These are phyloP conservation scores for Cyclotella cryptica DNA, from an alignment of 108 stramenopile species.

Conservation along the genomic window DNA sequence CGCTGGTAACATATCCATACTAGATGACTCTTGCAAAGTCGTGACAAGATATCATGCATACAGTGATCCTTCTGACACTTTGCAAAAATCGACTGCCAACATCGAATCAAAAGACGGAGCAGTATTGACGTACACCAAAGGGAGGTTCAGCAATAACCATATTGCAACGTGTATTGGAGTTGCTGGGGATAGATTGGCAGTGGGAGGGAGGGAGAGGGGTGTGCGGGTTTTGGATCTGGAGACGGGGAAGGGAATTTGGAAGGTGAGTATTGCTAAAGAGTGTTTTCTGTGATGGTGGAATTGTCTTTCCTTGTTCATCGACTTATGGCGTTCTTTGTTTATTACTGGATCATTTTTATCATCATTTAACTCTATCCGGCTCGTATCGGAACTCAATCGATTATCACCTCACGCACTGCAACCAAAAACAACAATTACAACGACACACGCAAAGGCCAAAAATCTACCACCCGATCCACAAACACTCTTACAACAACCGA, in stretches of 20 bases:
- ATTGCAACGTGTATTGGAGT: constrained; percentile 69
- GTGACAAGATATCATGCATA: constrained; percentile 8
- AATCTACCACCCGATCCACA: constrained; percentile 88
- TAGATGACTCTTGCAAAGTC: constrained; percentile 32
- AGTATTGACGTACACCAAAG: constrained; percentile 66
- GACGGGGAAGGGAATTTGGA: constrained; percentile 72
- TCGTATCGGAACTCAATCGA: too few relatives aligned
- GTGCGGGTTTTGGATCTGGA: constrained; percentile 67
- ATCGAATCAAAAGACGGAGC: not conserved
- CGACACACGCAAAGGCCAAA: constrained; percentile 57
- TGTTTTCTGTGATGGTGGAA: not conserved
- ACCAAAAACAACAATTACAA: not conserved
- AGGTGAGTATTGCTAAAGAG: constrained; percentile 15
- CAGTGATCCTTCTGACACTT: not conserved
- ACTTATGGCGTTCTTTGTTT: not conserved
- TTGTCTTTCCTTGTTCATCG: not conserved
- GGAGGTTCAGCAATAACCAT: constrained; percentile 56
- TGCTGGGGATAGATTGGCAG: constrained; percentile 47
- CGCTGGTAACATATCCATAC: constrained; percentile 36
- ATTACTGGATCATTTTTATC: not conserved
- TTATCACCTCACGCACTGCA: too few relatives aligned
- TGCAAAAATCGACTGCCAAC: not conserved
- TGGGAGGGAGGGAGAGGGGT: constrained; percentile 85
- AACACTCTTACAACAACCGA: constrained; percentile 81
- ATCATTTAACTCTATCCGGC: not conserved